Percentiles rank a stretch among this genome's conserved stretches.
Evolutionary conservation across 164 flowering plant species (phyloP).

Genomic region (Litsea cubeba): DNA sequence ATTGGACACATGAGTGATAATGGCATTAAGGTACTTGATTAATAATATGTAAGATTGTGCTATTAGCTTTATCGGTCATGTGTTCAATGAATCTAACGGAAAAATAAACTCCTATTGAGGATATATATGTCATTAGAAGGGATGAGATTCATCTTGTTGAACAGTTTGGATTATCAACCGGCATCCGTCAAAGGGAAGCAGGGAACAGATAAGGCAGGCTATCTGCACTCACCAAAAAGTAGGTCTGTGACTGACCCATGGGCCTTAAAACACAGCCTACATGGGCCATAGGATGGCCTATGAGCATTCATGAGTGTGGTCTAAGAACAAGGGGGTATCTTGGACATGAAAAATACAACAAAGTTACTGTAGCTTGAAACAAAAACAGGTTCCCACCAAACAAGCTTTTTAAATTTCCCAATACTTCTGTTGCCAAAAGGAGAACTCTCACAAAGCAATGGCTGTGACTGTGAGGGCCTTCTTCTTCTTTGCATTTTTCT

Average conservation of each 20-base stretch:
- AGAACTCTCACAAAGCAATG: not conserved
- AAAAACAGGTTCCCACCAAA: not conserved
- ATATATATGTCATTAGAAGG: too few relatives aligned
- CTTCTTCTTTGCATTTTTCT: not conserved
- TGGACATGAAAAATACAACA: not conserved
- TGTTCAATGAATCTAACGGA: too few relatives aligned
- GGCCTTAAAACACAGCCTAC: too few relatives aligned
- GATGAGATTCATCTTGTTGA: too few relatives aligned
- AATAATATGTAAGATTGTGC: too few relatives aligned
- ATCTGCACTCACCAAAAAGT: too few relatives aligned
- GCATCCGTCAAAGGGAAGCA: not conserved
- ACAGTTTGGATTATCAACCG: not conserved
- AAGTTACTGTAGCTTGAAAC: not conserved
- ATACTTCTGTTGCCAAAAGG: not conserved
- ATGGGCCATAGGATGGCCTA: too few relatives aligned
- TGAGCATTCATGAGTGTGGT: not conserved
- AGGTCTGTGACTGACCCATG: too few relatives aligned
- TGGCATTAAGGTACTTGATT: too few relatives aligned
- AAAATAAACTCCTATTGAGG: too few relatives aligned
- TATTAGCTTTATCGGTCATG: too few relatives aligned
- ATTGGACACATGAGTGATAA: too few relatives aligned
- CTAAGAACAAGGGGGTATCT: not conserved
- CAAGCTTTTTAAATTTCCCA: not conserved
- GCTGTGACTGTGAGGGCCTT: constrained; percentile 1
- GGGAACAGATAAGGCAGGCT: not conserved